Percentiles rank a stretch among this genome's conserved stretches.
These are phyloP conservation scores for Rhynchospora breviuscula DNA, from an alignment of 176 grass and related monocot species.

Conservation along the genomic window DNA sequence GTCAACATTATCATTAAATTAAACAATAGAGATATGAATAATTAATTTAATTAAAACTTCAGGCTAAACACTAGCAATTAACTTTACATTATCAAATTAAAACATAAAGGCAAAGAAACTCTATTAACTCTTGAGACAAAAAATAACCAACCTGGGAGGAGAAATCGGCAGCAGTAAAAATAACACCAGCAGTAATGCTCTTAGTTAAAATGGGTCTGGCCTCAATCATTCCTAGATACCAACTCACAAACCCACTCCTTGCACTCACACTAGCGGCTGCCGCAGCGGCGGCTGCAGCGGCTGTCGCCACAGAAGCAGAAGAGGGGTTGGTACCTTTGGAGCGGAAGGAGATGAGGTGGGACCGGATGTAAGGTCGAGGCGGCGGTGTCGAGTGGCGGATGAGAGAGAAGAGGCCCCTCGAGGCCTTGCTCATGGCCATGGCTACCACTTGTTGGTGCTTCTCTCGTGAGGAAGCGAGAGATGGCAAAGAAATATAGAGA, in stretches of 20 bases:
- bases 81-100: background rate
- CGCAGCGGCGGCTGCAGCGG: background rate
- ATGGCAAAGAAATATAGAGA: background rate
- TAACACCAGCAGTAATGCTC: constrained; percentile 75
- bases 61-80: background rate
- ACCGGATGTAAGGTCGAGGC: constrained; percentile 33
- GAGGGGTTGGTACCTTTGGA: constrained; percentile 25
- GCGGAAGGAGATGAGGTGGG: constrained; percentile 44
- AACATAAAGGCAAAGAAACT: background rate
- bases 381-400: constrained; percentile 23
- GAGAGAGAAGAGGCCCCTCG: constrained; percentile 11
- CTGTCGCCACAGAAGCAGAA: background rate
- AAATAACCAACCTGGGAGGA: constrained; percentile 76
- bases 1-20: background rate
- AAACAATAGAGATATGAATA: background rate
- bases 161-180: constrained; percentile 76
- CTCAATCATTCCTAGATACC: constrained; percentile 71
- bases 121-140: background rate
- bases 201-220: constrained; percentile 71
- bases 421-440: constrained; percentile 10
- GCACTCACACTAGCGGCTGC: background rate
- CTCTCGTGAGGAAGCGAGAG: background rate
- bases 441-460: background rate
- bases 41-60: background rate
- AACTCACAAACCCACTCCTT: constrained; percentile 46